Evolutionary conservation across 306 rosid genomes (phyloP).

Genomic region (Notholithocarpus densiflorus): DNA sequence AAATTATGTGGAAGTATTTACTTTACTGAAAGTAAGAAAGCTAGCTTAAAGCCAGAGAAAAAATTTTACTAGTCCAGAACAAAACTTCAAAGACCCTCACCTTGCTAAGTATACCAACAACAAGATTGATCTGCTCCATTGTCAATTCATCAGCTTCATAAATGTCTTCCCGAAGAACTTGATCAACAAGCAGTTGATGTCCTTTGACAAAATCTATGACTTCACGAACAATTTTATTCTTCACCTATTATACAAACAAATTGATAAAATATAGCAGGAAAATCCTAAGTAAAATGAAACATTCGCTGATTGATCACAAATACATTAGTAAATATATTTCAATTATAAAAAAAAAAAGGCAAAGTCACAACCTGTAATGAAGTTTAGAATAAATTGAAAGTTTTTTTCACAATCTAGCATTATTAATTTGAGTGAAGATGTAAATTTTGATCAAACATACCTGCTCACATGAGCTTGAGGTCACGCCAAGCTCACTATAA

Average conservation of each 20-base stretch:
- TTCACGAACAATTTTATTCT: slow-evolving; percentile 89
- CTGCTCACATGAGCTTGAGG: neutral
- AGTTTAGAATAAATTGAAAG: no score
- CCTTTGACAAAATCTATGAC: slow-evolving; percentile 85
- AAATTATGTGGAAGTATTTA: neutral
- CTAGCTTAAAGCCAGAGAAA: slow-evolving; percentile 7
- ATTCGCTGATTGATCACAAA: neutral
- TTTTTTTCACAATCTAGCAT: no score
- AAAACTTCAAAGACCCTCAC: slow-evolving; percentile 33
- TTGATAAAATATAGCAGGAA: neutral
- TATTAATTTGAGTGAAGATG: no score
- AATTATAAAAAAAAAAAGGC: neutral
- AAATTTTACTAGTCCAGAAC: slow-evolving; percentile 3
- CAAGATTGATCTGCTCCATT: slow-evolving; percentile 88
- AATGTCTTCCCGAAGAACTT: slow-evolving; percentile 67
- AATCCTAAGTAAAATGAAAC: neutral
- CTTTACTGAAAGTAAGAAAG: slow-evolving; percentile 8
- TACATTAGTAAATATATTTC: neutral
- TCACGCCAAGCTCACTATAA: neutral
- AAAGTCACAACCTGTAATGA: no score
- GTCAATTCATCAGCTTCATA: slow-evolving; percentile 65
- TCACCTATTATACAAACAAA: slow-evolving; percentile 52
- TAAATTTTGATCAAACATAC: neutral
- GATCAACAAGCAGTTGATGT: slow-evolving; percentile 74
- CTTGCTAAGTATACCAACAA: slow-evolving; percentile 93